Conservation (phyloP, 2,329 filamentous ascomycete species). For the Verticillium klebahnii region DNA sequence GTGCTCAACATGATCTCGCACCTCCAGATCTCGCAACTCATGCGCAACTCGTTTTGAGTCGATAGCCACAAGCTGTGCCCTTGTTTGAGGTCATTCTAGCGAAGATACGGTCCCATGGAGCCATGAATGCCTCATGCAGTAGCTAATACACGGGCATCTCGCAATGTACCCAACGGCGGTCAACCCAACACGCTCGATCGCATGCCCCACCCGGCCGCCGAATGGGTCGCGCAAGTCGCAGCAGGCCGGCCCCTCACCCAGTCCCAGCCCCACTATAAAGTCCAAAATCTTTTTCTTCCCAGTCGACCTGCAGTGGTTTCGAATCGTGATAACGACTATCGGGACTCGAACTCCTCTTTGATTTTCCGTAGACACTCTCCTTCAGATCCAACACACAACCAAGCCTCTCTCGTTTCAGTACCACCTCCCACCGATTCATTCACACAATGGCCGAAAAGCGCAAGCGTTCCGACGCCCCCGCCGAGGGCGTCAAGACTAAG, state of each 20-base stretch:
- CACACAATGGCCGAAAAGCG: constrained; percentile 13
- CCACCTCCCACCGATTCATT: background rate
- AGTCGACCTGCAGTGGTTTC: background rate
- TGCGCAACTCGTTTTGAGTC: too few species aligned
- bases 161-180: background rate
- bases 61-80: too few species aligned
- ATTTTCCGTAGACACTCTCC: background rate
- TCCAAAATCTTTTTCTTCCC: background rate
- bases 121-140: too few species aligned
- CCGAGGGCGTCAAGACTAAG: constrained; percentile 9
- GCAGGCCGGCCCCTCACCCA: background rate
- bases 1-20: too few species aligned
- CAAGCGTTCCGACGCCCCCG: constrained; percentile 16
- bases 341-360: background rate
- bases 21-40: too few species aligned
- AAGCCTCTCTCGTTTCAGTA: background rate
- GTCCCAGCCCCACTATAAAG: background rate
- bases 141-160: too few species aligned
- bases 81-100: too few species aligned
- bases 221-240: background rate
- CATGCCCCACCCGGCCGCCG: background rate
- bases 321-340: background rate
- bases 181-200: background rate
- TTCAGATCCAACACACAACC: background rate
- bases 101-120: too few species aligned